Evolutionary conservation across 768 basidiomycete genomes (phyloP).

Genomic region (Tulasnella sp.): DNA sequence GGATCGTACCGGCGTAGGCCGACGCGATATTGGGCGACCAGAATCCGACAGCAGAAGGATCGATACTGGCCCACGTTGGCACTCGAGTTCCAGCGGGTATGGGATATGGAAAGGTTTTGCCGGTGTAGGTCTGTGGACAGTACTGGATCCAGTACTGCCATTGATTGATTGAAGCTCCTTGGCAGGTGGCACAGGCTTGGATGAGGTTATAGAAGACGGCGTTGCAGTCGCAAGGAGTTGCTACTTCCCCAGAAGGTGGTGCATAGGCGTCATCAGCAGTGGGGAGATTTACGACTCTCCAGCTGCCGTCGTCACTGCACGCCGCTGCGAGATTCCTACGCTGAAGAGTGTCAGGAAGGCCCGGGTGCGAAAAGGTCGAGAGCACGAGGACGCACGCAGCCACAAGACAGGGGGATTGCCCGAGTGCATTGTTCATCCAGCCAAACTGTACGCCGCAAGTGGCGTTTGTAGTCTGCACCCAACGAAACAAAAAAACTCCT

Average conservation of each 20-base stretch:
- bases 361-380: background rate
- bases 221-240: slow-evolving; percentile 22
- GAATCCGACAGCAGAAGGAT: background rate
- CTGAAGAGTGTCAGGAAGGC: background rate
- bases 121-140: slow-evolving; percentile 7
- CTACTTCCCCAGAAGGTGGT: background rate
- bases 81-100: slow-evolving; percentile 15
- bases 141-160: slow-evolving; percentile 12
- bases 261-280: background rate
- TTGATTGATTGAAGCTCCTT: background rate
- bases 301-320: background rate
- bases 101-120: background rate
- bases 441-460: background rate
- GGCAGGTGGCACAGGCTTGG: slow-evolving; percentile 17
- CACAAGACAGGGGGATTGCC: slow-evolving; percentile 19
- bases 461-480: background rate
- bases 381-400: background rate
- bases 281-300: background rate
- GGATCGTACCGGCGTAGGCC: slow-evolving; percentile 2
- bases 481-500: background rate
- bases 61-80: slow-evolving; percentile 19
- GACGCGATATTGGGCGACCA: slow-evolving; percentile 3
- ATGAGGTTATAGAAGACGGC: slow-evolving; percentile 21
- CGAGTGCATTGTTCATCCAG: slow-evolving; percentile 16
- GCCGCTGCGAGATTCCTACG: background rate